phyloP scores from a whole-genome alignment of 2,329 filamentous ascomycete species.

The Neonectria neomacrospora region DNA sequence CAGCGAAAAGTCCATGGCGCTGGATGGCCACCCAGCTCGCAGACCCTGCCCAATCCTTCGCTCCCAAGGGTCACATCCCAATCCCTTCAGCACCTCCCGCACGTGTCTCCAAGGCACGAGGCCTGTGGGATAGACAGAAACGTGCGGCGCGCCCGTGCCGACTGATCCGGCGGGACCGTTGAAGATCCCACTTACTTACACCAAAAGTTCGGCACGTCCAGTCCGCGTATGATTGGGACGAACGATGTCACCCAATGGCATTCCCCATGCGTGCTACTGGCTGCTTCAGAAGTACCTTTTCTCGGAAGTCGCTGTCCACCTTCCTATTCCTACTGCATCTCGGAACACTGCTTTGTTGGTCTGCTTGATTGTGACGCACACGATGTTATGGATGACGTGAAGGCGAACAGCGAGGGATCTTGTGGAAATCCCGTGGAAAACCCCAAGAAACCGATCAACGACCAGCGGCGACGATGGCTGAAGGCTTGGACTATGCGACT shows the following conservation, averaged over 20 bases:
- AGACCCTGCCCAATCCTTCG: not conserved
- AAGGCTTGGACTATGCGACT: not conserved
- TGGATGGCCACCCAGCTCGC: not conserved
- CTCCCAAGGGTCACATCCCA: conserved; percentile 17
- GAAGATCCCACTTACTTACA: conserved; percentile 10
- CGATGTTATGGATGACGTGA: conserved; percentile 22
- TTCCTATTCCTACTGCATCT: not conserved
- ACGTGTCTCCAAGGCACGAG: conserved; percentile 29
- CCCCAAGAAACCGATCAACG: not conserved
- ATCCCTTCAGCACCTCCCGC: conserved; percentile 22
- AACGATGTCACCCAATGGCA: conserved; percentile 1
- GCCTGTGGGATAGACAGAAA: not conserved
- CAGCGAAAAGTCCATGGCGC: conserved; percentile 16
- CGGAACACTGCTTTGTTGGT: not conserved
- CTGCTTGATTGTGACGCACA: conserved; percentile 2
- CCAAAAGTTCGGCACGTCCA: conserved; percentile 1
- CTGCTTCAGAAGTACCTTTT: not conserved
- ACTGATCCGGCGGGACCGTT: conserved; percentile 31
- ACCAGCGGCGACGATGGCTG: not conserved
- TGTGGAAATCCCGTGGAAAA: conserved; percentile 10
- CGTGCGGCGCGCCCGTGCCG: conserved; percentile 33
- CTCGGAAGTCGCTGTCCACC: not conserved
- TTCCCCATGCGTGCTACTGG: not conserved
- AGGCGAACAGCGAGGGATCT: conserved; percentile 9
- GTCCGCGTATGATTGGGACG: not conserved